These are phyloP conservation scores for Fusarium oligoseptatum DNA, from an alignment of 2,329 filamentous ascomycete species.

Conservation along the genomic window DNA sequence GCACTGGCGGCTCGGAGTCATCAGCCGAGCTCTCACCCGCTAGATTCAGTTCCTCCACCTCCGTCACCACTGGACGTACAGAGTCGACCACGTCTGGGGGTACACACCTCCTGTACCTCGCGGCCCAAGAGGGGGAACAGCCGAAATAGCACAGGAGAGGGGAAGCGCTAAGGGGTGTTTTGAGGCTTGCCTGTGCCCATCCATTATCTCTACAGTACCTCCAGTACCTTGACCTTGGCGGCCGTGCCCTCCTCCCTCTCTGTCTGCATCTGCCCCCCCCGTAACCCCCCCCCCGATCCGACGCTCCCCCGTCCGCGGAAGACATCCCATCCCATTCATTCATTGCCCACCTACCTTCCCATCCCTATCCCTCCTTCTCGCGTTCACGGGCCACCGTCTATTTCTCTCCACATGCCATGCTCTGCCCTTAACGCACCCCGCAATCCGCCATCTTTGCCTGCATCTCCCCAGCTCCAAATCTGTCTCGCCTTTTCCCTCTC, in stretches of 20 bases:
- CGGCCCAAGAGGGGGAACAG: slow-evolving; percentile 33
- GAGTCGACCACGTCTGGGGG: slow-evolving; percentile 9
- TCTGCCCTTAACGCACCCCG: slow-evolving; percentile 47
- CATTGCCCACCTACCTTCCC: slow-evolving; percentile 11
- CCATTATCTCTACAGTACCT: slow-evolving; percentile 21
- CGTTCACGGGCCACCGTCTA: slow-evolving; percentile 45
- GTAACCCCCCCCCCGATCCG: slow-evolving; percentile 18
- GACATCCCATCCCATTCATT: slow-evolving; percentile 2
- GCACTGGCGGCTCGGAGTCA: slow-evolving; percentile 21
- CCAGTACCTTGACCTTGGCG: slow-evolving; percentile 6
- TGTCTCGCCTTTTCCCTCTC: slow-evolving; percentile 38
- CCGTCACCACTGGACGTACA: slow-evolving; percentile 13
- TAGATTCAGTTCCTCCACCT: slow-evolving; percentile 18
- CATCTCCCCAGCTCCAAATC: slow-evolving; percentile 48
- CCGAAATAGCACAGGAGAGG: slow-evolving; percentile 42
- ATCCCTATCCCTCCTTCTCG: slow-evolving; percentile 29
- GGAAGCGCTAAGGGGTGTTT: slow-evolving; percentile 41
- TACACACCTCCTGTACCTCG: slow-evolving; percentile 1
- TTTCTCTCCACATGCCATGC: slow-evolving; percentile 46
- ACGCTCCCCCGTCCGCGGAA: too few relatives aligned
- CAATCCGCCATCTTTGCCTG: slow-evolving; percentile 44
- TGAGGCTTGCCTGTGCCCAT: slow-evolving; percentile 40
- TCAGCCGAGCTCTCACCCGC: slow-evolving; percentile 29
- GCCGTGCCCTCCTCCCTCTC: slow-evolving; percentile 19
- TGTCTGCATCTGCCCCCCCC: slow-evolving; percentile 7